Conservation (phyloP, 768 basidiomycete species). For the Macrolepiota fuliginosa region DNA sequence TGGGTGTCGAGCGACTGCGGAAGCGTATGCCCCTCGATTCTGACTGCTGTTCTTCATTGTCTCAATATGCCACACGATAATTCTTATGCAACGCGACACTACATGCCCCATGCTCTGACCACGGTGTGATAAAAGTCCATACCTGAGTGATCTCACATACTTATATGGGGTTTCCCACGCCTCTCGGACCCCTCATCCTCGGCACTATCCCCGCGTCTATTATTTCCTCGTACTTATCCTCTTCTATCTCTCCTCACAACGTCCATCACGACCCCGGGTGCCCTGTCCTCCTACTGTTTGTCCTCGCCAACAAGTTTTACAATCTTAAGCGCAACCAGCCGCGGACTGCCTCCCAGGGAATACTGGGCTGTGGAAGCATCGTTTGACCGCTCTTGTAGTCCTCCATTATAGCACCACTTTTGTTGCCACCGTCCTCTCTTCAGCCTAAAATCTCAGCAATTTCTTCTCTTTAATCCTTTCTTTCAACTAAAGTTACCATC, state of each 20-base stretch:
- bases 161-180: neutral
- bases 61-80: conserved; percentile 17
- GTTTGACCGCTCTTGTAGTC: neutral
- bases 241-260: neutral
- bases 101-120: conserved; percentile 9
- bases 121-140: neutral
- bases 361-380: conserved; percentile 2
- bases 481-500: neutral
- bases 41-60: conserved; percentile 23
- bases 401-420: neutral
- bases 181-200: neutral
- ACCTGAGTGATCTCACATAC: neutral
- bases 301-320: neutral
- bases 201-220: neutral
- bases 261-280: neutral
- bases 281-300: neutral
- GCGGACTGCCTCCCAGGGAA: neutral
- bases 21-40: conserved; percentile 22
- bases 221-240: neutral
- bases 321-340: neutral
- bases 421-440: neutral
- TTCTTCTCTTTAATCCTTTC: neutral
- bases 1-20: conserved; percentile 19
- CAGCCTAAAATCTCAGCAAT: neutral
- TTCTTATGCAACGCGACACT: conserved; percentile 4